These are phyloP conservation scores for Metarhizium anisopliae DNA, from an alignment of 2,329 filamentous ascomycete species.

Conservation along the genomic window DNA sequence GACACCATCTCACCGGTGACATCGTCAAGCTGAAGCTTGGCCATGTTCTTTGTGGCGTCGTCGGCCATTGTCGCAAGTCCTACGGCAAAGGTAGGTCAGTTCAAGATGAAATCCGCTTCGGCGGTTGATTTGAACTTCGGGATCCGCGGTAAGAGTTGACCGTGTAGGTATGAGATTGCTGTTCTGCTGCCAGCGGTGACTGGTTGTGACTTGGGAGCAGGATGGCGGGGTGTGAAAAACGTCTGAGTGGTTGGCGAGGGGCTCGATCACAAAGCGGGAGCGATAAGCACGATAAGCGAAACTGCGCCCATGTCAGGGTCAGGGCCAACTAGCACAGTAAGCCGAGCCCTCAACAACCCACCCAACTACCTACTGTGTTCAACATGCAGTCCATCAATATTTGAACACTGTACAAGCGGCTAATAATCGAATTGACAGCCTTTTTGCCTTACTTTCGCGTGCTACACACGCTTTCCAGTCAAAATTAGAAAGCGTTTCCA, in stretches of 20 bases:
- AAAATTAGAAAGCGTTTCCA: too few species aligned
- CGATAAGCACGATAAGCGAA: neutral
- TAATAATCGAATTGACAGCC: too few species aligned
- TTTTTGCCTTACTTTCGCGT: too few species aligned
- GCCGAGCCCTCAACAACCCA: neutral
- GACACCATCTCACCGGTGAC: conserved; percentile 57
- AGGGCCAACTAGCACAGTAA: neutral
- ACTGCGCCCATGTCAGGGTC: neutral
- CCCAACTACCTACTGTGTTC: neutral
- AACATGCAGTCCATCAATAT: too few species aligned
- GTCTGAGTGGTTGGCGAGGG: neutral
- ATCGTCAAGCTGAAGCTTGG: conserved; percentile 52
- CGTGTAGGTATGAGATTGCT: neutral
- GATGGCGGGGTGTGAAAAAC: conserved; percentile 2
- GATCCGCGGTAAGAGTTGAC: too few species aligned
- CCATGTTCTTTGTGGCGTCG: conserved; percentile 35
- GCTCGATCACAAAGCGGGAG: neutral
- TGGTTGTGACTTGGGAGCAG: neutral
- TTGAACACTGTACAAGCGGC: too few species aligned
- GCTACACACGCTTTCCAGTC: too few species aligned
- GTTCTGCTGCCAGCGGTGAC: neutral
- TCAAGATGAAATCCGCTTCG: neutral
- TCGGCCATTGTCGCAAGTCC: conserved; percentile 33
- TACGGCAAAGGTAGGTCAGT: neutral
- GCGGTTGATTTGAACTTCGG: neutral